phyloP scores from a whole-genome alignment of 1,284 basidiomycete genomes.

The Ustilago shanxiensis region DNA sequence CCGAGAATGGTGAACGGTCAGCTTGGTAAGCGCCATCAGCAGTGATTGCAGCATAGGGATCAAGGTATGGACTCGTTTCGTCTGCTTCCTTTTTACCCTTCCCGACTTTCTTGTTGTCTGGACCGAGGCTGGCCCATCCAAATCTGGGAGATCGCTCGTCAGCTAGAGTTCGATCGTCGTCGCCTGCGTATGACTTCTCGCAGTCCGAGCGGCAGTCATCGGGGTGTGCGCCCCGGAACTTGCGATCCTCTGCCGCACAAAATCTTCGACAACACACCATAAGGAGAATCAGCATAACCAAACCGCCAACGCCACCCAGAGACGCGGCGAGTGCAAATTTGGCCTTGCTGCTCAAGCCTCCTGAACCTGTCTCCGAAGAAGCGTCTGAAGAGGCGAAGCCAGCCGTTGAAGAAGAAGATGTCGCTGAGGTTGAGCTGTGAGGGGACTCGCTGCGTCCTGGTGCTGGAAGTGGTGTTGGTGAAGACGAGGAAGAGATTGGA shows the following conservation, averaged over 20 bases:
- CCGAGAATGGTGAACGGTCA: slow-evolving; percentile 39
- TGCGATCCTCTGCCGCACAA: slow-evolving; percentile 54
- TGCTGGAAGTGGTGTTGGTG: slow-evolving; percentile 25
- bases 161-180: slow-evolving; percentile 55
- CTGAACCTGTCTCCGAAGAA: slow-evolving; percentile 10
- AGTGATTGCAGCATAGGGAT: slow-evolving; percentile 20
- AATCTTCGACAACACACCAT: slow-evolving; percentile 57
- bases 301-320: slow-evolving; percentile 54
- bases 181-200: slow-evolving; percentile 35
- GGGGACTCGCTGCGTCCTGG: slow-evolving; percentile 6
- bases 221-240: slow-evolving; percentile 31
- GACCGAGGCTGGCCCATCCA: slow-evolving; percentile 30
- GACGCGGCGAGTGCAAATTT: slow-evolving; percentile 55
- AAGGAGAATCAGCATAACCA: slow-evolving; percentile 52
- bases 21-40: slow-evolving; percentile 5
- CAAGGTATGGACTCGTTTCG: slow-evolving; percentile 47
- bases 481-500: slow-evolving; percentile 6
- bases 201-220: slow-evolving; percentile 22
- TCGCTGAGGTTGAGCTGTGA: neutral
- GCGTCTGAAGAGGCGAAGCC: slow-evolving; percentile 22
- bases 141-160: slow-evolving; percentile 45
- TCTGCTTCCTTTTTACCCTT: slow-evolving; percentile 36
- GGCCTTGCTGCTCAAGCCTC: slow-evolving; percentile 42
- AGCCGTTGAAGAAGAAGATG: slow-evolving; percentile 9
- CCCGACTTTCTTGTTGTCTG: slow-evolving; percentile 24